phyloP scores from a whole-genome alignment of 805 yeast genomes.

The Spathaspora girioi region DNA sequence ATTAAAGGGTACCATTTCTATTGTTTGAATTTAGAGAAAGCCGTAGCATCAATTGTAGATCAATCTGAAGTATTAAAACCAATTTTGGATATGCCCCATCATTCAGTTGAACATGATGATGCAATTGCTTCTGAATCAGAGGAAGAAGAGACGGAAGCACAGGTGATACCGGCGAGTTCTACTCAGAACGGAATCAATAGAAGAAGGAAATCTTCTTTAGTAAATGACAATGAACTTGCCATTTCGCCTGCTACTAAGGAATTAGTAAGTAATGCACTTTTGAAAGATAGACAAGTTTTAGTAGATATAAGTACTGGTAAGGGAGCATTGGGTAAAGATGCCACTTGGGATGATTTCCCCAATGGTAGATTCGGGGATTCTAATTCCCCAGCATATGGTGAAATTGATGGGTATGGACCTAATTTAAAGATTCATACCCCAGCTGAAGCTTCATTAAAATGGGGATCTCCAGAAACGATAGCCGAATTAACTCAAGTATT shows the following conservation, averaged over 20 bases:
- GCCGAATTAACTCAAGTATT: constrained; percentile 66
- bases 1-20: constrained; percentile 90
- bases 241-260: constrained; percentile 16
- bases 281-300: constrained; percentile 46
- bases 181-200: constrained; percentile 11
- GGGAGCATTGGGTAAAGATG: constrained; percentile 81
- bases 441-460: constrained; percentile 60
- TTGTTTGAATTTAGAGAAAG: constrained; percentile 86
- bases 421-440: constrained; percentile 67
- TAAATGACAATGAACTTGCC: constrained; percentile 38
- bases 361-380: constrained; percentile 96
- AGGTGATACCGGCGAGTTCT: constrained; percentile 7
- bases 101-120: constrained; percentile 24
- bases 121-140: constrained; percentile 39
- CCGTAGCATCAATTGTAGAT: constrained; percentile 80
- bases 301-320: constrained; percentile 80
- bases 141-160: constrained; percentile 16
- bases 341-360: constrained; percentile 96
- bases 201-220: constrained; percentile 32
- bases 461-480: constrained; percentile 72
- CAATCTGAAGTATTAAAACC: constrained; percentile 49
- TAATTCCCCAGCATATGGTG: constrained; percentile 95
- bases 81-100: constrained; percentile 37
- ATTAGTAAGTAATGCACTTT: constrained; percentile 19
- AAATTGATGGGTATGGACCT: constrained; percentile 96